Evolutionary conservation across 1,284 basidiomycete genomes (phyloP), one percentile per base, ranked within the genome.

Genomic region (Malassezia dermatis): DNA sequence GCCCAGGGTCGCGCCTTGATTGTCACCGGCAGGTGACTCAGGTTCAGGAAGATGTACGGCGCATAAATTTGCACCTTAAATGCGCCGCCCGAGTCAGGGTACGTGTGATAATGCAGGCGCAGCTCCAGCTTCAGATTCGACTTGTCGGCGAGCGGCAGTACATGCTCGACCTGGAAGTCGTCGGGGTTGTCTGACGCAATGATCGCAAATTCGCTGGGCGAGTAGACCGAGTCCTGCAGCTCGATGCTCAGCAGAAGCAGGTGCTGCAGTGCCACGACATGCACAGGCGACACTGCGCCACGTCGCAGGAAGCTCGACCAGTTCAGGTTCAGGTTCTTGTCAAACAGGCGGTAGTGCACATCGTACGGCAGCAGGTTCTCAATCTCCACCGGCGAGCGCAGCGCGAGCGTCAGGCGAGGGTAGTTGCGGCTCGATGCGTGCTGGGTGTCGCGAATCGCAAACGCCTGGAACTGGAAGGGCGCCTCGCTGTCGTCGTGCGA

Each of bases 311-410:
- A 98, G 71, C 88, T 93, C 65, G 84, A 84, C 66, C 78, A 80
- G 62, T 80, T 81, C 70, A 93, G 86, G 65, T 89, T 85, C 1
- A 86, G 86, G 60, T 95, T 84, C 78, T 93, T 95, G 79, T 98
- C 91, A 66, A 91, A 96, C 50, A 98, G 68, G 28, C 89, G 83
- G 77, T 95, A 99, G 69, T 91, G 86, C 53, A 99, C 78, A 71
- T 98, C 90, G 77, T 87, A 95, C 1, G 95, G 95, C 41, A 99
- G 78, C 23, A 98, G 77, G 69, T 99, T 99, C 78, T 99, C 94
- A 10, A 99, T 78, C 71, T 99, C 94, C 32, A 98, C 81, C 0
- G 94, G 94, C 8, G 94, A 89, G n/a, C 90, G 84, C 50, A 99
- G 81, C 52, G 83, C 84, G 37, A 99, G 78, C 45, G 82, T 84